phyloP scores from a whole-genome alignment of 192 early-diverging fungal genomes.

The Podila clonocystis region DNA sequence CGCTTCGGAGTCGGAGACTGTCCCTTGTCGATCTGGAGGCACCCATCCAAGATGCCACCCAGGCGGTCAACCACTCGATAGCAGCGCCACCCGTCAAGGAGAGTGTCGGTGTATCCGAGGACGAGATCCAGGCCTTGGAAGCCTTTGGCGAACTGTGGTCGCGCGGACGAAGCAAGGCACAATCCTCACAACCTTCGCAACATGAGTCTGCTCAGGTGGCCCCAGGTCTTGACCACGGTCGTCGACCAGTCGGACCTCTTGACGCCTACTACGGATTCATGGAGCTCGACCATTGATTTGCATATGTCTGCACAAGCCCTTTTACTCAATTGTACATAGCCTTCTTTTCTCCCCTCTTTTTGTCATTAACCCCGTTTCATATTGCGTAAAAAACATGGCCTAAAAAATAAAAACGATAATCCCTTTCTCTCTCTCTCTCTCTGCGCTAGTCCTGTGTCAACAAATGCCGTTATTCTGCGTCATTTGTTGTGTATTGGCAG shows the following conservation, averaged over 20 bases:
- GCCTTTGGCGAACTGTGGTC: constrained; percentile 52
- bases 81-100: background rate
- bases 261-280: background rate
- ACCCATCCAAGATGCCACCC: constrained; percentile 36
- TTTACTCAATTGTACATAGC: too few relatives aligned
- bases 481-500: too few relatives aligned
- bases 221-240: constrained; percentile 30
- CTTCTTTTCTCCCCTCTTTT: too few relatives aligned
- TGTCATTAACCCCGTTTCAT: too few relatives aligned
- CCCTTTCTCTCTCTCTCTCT: too few relatives aligned
- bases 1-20: constrained; percentile 24
- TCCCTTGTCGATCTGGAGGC: constrained; percentile 44
- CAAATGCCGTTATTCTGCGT: too few relatives aligned
- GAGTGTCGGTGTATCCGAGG: constrained; percentile 40
- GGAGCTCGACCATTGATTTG: background rate
- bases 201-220: background rate
- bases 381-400: too few relatives aligned
- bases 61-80: constrained; percentile 17
- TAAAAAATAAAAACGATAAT: too few relatives aligned
- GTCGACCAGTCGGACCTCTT: constrained; percentile 6
- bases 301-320: too few relatives aligned
- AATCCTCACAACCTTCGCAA: background rate
- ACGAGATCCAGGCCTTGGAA: constrained; percentile 42
- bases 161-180: constrained; percentile 23
- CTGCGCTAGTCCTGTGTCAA: too few relatives aligned